Evolutionary conservation across 208 protist genomes (phyloP), one percentile per base, ranked within the genome.

Genomic region (Borovskyia barvae): DNA sequence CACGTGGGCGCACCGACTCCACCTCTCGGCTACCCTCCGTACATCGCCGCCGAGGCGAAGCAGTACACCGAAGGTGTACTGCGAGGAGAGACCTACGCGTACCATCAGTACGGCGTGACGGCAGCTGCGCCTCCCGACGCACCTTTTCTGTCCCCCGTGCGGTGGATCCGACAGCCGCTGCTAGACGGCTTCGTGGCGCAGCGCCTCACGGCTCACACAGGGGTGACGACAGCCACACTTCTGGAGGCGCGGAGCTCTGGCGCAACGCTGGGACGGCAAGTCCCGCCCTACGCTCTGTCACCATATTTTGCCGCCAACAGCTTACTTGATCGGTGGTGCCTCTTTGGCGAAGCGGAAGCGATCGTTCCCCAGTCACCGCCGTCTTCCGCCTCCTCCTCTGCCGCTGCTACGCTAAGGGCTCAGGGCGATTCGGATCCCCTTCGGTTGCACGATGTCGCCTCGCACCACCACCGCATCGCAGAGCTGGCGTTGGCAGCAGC

Each of bases 141-240:
- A 28, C 41, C 22, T 30, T 56, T 57, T 30, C 45, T 53, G 29
- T 45, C 49, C 0, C 64, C 76, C 3, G 64, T 68, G 11, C 54
- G 72, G 15, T 92, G 85, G 82, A 25, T 92, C 2, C 64, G 58
- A 42, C 85, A 92, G 71, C 70, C 57, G 12, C 59, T 92, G 64
- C 66, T 85, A 3, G 79, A 92, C 57, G 85, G 85, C 51, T 73
- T 82, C 46, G 66, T 92, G 19, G 69, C 72, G 33, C 81, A 74
- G 20, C 80, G 80, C 17, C 73, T 87, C 14, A 63, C 69, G 1
- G 81, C 78, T 11, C 79, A 86, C 56, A 48, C 58, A 2, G 80
- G 79, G 9, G 74, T 84, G 49, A 72, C 68, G 19, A 73, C 58
- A 11, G 49, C 37, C 9, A 30, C 45, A n/a, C 64, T 80, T 43